These are phyloP conservation scores for Akanthomyces muscarius DNA, from an alignment of 2,329 filamentous ascomycete genomes.

Conservation along the genomic window DNA sequence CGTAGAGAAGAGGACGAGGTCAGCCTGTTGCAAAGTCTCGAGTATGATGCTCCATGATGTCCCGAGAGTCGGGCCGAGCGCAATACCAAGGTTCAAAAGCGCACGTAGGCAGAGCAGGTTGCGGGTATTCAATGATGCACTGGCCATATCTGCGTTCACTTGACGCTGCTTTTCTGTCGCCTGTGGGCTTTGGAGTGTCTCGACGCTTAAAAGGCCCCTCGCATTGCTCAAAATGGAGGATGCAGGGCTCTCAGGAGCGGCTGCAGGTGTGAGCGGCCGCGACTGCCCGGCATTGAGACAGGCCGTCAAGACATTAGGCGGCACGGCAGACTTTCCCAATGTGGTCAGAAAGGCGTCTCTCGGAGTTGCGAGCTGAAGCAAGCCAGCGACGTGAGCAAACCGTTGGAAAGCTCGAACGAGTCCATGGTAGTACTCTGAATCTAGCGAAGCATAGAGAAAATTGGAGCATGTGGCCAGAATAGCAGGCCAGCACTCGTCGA, in stretches of 20 bases:
- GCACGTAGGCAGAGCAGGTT: constrained; percentile 89
- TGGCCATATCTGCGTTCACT: constrained; percentile 50
- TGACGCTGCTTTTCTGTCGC: constrained; percentile 57
- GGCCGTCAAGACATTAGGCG: constrained; percentile 67
- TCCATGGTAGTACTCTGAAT: constrained; percentile 89
- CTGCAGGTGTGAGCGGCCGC: constrained; percentile 41
- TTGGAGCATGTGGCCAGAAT: constrained; percentile 93
- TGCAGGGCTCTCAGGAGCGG: constrained; percentile 45
- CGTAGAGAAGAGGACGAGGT: constrained; percentile 72
- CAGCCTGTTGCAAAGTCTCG: constrained; percentile 88
- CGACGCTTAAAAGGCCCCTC: constrained; percentile 68
- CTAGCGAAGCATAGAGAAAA: constrained; percentile 85
- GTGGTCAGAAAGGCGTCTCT: constrained; percentile 94
- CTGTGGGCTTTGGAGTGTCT: constrained; percentile 59
- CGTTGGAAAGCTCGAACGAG: constrained; percentile 92
- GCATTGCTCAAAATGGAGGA: constrained; percentile 64
- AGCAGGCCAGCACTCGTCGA: constrained; percentile 93
- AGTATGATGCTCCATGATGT: constrained; percentile 86
- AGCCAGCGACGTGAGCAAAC: constrained; percentile 88
- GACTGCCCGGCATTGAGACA: constrained; percentile 49
- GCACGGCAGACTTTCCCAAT: constrained; percentile 86
- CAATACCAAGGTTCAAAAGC: constrained; percentile 91
- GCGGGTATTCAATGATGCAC: constrained; percentile 69
- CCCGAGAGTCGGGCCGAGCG: constrained; percentile 81
- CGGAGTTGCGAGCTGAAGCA: constrained; percentile 78